Base-by-base conservation (phyloP, 2,329 filamentous ascomycete genomes). In the Curvularia hawaiiensis region DNA sequence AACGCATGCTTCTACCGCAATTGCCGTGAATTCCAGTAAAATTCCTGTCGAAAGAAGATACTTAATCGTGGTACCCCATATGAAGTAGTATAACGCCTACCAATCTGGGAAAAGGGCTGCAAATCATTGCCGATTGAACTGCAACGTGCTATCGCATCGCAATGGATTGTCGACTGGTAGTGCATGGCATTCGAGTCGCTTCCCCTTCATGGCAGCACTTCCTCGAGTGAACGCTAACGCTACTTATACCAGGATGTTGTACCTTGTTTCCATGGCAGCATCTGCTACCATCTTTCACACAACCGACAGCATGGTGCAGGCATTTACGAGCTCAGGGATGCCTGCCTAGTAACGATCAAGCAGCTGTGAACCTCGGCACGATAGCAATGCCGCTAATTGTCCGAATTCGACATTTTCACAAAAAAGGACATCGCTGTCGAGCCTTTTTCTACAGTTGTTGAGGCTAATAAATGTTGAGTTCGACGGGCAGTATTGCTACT, bases 271-370 rank as follows among this genome's bases (percentile, higher is more conserved):
- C 7, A 50, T 65, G 12, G 69, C 69, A 20, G 67, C 67, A 8
- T 53, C 71, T 3, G 58, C 62, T 18, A 68, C 65, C 1, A 63
- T 67, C 3, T 53, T 71, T 24, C 54, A 65, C 59, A 67, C 26
- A 57, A 31, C 33, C 33, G 18, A 64, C 12, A 50, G 54, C 7
- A 22, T 45, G 14, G 50, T 59, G n/a, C 22, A 31, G 14, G 30
- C 16, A 8, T 62, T 53, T 10, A 57, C 59, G 3, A 33, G 44
- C 7, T 14, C 40, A 10, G 60, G 63, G 2, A 52, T 66, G 43
- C 49, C 35, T 10, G 54, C 49, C 39, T 10, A 56, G 48, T 12
- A 66, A 62, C 28, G 26, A 56, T 12, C 47, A 57, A 3, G 53
- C 66, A 9, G 24, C 69, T 20, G 38, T 41, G 11, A 59, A 62